A percentile compares a stretch with the other conserved stretches of the same genome.
Conservation (phyloP, 164 flowering plant species). For the Aristolochia californica region DNA sequence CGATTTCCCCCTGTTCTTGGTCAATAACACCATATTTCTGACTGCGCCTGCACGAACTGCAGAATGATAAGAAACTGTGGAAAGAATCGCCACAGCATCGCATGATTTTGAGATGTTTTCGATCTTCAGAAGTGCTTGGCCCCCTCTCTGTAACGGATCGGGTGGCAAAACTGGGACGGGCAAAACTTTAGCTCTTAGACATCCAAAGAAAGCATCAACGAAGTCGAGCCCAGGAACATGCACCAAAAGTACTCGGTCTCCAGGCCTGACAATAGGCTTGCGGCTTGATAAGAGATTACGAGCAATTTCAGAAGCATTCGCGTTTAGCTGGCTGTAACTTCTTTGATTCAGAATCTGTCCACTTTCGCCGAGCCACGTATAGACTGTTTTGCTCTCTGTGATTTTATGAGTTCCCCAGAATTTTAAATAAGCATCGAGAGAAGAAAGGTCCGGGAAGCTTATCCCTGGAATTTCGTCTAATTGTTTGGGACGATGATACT, state of each 20-base stretch:
- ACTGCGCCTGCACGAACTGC: slow-evolving; percentile 56
- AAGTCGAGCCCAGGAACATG: slow-evolving; percentile 72
- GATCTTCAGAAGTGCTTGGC: slow-evolving; percentile 68
- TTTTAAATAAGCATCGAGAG: slow-evolving; percentile 53
- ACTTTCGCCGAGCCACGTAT: slow-evolving; percentile 59
- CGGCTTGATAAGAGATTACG: slow-evolving; percentile 38
- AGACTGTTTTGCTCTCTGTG: slow-evolving; percentile 33
- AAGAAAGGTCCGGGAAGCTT: slow-evolving; percentile 43
- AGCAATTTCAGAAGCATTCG: slow-evolving; percentile 65
- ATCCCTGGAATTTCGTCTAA: slow-evolving; percentile 36
- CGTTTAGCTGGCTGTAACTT: slow-evolving; percentile 45
- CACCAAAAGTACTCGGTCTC: slow-evolving; percentile 66
- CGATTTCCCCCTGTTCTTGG: slow-evolving; percentile 26
- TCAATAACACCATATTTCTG: slow-evolving; percentile 34
- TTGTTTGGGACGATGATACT: slow-evolving; percentile 9
- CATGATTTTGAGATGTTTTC: slow-evolving; percentile 61
- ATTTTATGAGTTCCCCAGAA: slow-evolving; percentile 53
- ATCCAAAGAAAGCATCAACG: slow-evolving; percentile 72
- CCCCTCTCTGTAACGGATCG: slow-evolving; percentile 72
- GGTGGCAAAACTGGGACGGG: slow-evolving; percentile 82
- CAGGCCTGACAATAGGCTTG: slow-evolving; percentile 55
- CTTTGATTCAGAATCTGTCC: slow-evolving; percentile 36
- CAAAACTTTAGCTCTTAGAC: slow-evolving; percentile 55
- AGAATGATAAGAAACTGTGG: slow-evolving; percentile 44
- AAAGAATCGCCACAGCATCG: slow-evolving; percentile 62